Conservation (phyloP, 169 alveolate genomes). For the Eimeria sp. region DNA sequence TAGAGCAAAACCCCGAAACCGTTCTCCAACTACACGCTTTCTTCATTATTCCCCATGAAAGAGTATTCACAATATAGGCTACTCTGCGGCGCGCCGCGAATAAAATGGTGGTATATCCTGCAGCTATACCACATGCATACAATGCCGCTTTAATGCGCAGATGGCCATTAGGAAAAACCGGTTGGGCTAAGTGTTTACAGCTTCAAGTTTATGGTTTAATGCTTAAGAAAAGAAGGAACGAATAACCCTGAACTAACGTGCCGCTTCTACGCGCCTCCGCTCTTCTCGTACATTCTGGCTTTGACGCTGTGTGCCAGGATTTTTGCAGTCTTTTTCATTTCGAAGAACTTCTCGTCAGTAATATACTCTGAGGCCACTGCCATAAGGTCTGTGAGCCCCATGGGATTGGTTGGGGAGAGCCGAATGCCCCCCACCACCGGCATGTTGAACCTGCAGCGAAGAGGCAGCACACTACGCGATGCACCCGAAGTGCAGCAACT, state of each 20-base stretch:
- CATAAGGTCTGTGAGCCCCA: neutral
- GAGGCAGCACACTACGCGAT: neutral
- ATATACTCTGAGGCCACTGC: conserved; percentile 33
- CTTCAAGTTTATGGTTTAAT: no score
- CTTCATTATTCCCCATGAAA: neutral
- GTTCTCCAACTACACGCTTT: neutral
- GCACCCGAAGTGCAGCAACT: neutral
- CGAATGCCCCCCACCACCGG: conserved; percentile 25
- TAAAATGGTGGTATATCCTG: neutral
- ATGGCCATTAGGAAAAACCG: no score
- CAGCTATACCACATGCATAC: neutral
- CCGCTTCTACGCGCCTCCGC: neutral
- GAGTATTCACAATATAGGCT: no score
- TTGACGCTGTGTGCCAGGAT: conserved; percentile 17
- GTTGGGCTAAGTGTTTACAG: no score
- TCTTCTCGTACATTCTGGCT: neutral
- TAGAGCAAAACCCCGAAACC: neutral
- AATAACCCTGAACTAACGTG: neutral
- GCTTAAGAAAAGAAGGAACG: neutral
- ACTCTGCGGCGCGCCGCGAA: neutral
- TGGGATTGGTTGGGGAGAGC: neutral
- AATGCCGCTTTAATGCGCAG: neutral
- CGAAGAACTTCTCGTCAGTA: conserved; percentile 60
- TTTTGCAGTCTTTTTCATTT: conserved; percentile 55
- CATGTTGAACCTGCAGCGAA: conserved; percentile 10